Base-by-base conservation (phyloP, 2,329 filamentous ascomycete species). In the Pyrenochaeta sp. region DNA sequence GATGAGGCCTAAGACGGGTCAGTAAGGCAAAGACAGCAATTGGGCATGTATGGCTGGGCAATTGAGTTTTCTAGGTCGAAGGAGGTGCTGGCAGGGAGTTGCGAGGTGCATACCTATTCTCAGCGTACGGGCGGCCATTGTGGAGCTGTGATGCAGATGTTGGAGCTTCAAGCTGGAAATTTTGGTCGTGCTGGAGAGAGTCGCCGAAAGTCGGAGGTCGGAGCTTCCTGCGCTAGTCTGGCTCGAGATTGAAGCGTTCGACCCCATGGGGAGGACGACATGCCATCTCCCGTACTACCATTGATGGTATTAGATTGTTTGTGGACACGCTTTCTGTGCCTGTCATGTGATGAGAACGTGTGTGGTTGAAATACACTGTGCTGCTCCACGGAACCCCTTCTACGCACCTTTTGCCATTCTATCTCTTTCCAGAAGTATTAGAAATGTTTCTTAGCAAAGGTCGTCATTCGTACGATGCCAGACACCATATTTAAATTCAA, bases 1-100 rank as follows among this genome's bases (percentile, higher is more conserved):
- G 77, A 99, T 98, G 72, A 98, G 91, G 78, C 93, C 93, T 96
- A 63, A 2, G 7, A 8, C 4, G 24, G 6, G 8, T 51, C 34
- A 50, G 34, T 36, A 39, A 22, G 22, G 19, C n/a, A 30, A 8
- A 44, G 48, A 61, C 43, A 67, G 60, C 43, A 12, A 24, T 36
- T 34, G 24, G 27, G 6, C 7, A n/a, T 19, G 25, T 6, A 12
- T 36, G 7, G 10, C 7, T 19, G 43, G n/a, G 8, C 44, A 61
- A 61, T 59, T 58, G 42, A 15, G 7, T n/a, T 22, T 19, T 2
- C 10, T n/a, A 46, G 10, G 10, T 5, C 10, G 4, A 24, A 13
- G 2, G 40, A 43, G 40, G 19, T 3, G 4, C 4, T 43, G 22
- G 5, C 3, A 44, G 42, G 42, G 22, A 15, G 25, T 28, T 1